Base-by-base conservation (phyloP, 2,329 filamentous ascomycete genomes). In the Aurifilum marmelostoma region DNA sequence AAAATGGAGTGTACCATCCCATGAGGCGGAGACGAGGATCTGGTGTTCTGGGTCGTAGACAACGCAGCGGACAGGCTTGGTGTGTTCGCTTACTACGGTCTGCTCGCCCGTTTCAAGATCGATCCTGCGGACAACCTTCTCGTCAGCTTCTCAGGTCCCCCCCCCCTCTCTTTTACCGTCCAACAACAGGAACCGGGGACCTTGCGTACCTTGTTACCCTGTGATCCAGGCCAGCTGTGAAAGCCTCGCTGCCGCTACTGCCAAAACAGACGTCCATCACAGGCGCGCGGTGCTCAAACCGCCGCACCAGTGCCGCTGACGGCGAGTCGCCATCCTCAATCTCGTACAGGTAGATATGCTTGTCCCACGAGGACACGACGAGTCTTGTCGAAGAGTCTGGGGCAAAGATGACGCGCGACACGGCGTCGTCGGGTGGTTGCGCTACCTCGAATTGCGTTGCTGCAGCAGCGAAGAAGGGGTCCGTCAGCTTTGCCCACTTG, bases 281-380 rank as follows among this genome's bases (percentile, higher is more conserved):
- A 0, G 96, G 94, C 9, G 93, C 93, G 71, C 90, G 88, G 79
- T 96, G 91, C 78, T 94, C 90, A 76, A 91, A 93, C 73, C 90
- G 92, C 73, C 88, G 87, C 41, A 94, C 76, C 39, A 97, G 84
- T 67, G 86, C 87, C 8, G 89, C 90, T 27, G 80, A 78, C 60
- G 87, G 84, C 72, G 86, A 84, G 29, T 87, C 85, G 68, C 85
- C 86, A 71, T 83, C 82, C 60, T 83, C 82, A 69, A 91, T 87
- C 77, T 97, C 92, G 84, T 98, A 98, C 65, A 95, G 85, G 80
- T 97, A 97, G 67, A 97, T 89, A 78, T 93, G 89, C 80, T 90
- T 93, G 81, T 98, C 95, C 96, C 96, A 99, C 67, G 94, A 97
- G 14, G 94, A 91, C 74, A 95, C 94, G n/a, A 97, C 88, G 50